Evolutionary conservation across 768 basidiomycete genomes (phyloP), one percentile per base, ranked within the genome.

Genomic region (Zangia roseola): DNA sequence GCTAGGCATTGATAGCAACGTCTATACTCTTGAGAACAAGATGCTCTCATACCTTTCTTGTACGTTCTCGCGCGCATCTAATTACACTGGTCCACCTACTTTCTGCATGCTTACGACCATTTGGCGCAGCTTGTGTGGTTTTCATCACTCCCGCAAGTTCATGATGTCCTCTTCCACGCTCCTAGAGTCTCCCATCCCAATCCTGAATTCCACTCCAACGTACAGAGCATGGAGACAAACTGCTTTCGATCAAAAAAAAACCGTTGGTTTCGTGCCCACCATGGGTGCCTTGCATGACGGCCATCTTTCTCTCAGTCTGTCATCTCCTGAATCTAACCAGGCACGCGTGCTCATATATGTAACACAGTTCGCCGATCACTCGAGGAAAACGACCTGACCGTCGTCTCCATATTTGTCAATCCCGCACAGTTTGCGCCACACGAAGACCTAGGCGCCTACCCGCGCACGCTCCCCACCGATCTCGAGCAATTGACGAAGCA

Each of bases 201-300:
- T 80, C 43, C 78, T 91, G 54, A 79, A 74, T 9, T 81, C 85
- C 1, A 74, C 92, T 21, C 64, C 76, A 6, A 69, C 76, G 0
- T 86, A 80, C 59, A 76, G 90, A 33, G 68, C 71, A 72, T 99
- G 97, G 95, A 72, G 95, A 21, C 68, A 74, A 41, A 69, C 69
- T 26, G 89, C 83, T 0, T 81, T 80, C 50, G 73, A 76, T 1
- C 69, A 74, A 38, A 71, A 73, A 25, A 79, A 83, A 62, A 77
- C 82, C 1, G 91, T 99, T 6, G 97, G 97, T 1, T 91, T 89
- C 50, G 93, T 99, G n/a, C 82, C 97, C 1, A 99, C 97, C 10
- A 97, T 97, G 95, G 95, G 95, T 19, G 95, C 95, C 2, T 71
- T 99, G 36, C 97, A 99, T 64, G 83, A 88, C 9, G 97, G 97